These are phyloP conservation scores for Wolfiporia cocos DNA, from an alignment of 1,284 basidiomycete genomes.

Conservation along the genomic window DNA sequence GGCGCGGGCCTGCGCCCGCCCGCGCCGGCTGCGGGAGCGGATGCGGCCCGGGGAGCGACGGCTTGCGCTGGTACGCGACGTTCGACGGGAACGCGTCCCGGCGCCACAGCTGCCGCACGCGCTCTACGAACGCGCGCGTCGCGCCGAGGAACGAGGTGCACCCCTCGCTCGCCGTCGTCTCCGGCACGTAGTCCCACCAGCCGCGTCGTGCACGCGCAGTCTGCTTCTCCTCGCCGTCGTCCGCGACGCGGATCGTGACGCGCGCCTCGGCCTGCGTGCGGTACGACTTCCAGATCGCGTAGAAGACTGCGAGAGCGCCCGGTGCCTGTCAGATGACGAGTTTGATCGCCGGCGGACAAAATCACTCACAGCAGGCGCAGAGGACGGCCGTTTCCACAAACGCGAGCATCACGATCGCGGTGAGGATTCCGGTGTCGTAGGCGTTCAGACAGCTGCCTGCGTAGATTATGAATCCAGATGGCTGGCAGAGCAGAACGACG, in stretches of 20 bases:
- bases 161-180: no score
- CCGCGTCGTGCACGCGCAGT: slow-evolving; percentile 29
- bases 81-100: slow-evolving; percentile 11
- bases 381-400: slow-evolving; percentile 52
- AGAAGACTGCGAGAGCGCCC: slow-evolving; percentile 42
- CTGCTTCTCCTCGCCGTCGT: slow-evolving; percentile 25
- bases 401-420: slow-evolving; percentile 43
- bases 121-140: slow-evolving; percentile 6
- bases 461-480: not conserved
- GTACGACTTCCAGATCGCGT: slow-evolving; percentile 50
- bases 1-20: no score
- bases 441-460: slow-evolving; percentile 18
- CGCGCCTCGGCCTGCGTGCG: slow-evolving; percentile 46
- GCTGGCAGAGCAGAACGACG: not conserved
- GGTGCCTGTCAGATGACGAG: no score
- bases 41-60: slow-evolving; percentile 17
- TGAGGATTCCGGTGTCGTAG: slow-evolving; percentile 27
- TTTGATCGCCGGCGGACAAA: no score
- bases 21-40: slow-evolving; percentile 24
- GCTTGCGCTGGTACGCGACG: slow-evolving; percentile 21
- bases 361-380: slow-evolving; percentile 52
- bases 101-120: slow-evolving; percentile 14
- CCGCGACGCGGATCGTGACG: slow-evolving; percentile 45
- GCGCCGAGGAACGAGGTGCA: no score
- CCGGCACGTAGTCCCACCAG: slow-evolving; percentile 51